Percentiles rank a stretch among this genome's conserved stretches.
phyloP scores from a whole-genome alignment of 2,329 filamentous ascomycete genomes.

The Rutstroemia sp. region DNA sequence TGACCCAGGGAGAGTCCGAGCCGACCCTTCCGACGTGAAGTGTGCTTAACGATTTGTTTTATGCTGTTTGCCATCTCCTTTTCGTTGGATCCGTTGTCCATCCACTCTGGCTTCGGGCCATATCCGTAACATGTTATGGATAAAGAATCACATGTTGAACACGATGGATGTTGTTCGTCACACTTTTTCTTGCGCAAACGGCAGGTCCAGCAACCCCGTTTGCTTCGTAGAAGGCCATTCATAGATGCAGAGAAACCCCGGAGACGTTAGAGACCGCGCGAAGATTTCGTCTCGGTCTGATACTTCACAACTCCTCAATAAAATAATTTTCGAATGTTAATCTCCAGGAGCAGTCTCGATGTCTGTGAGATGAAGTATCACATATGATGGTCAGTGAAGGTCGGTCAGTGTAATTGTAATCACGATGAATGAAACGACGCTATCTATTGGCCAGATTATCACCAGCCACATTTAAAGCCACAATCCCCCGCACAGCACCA shows the following conservation, averaged over 20 bases:
- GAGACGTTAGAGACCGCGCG: too few relatives aligned
- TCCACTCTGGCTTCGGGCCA: conserved; percentile 31
- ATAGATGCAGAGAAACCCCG: not conserved
- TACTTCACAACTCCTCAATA: too few relatives aligned
- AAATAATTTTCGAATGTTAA: too few relatives aligned
- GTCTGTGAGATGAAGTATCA: too few relatives aligned
- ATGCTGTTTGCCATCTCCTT: conserved; percentile 45
- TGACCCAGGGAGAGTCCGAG: conserved; percentile 1
- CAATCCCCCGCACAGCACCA: too few relatives aligned
- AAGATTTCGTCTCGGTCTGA: too few relatives aligned
- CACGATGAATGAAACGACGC: too few relatives aligned
- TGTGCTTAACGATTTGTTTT: conserved; percentile 50
- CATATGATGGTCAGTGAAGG: too few relatives aligned
- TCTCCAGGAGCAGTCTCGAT: too few relatives aligned
- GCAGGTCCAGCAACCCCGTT: conserved; percentile 32
- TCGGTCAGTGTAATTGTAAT: too few relatives aligned
- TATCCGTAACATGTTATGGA: conserved; percentile 49
- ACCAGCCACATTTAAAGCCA: too few relatives aligned
- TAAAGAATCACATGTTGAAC: conserved; percentile 42
- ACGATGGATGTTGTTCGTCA: conserved; percentile 41
- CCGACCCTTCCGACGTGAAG: conserved; percentile 35
- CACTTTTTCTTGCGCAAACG: conserved; percentile 55
- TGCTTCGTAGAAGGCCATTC: conserved; percentile 3
- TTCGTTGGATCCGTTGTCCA: conserved; percentile 28
- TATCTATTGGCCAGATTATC: too few relatives aligned